A percentile compares a stretch with the other conserved stretches of the same genome.
phyloP scores from a whole-genome alignment of 768 basidiomycete genomes.

The Holtermannia corniformis region DNA sequence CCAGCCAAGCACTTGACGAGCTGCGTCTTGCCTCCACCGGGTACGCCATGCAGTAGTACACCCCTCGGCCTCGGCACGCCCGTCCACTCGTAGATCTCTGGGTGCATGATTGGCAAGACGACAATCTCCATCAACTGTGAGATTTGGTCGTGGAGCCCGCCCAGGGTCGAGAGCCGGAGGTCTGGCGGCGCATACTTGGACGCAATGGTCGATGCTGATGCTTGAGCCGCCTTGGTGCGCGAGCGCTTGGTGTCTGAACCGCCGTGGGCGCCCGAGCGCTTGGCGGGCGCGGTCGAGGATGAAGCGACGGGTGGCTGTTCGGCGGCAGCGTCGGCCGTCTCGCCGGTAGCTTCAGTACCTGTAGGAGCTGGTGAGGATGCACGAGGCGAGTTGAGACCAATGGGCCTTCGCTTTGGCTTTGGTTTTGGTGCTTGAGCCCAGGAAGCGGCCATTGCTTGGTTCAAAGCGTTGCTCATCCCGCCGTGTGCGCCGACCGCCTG shows the following conservation, averaged over 20 bases:
- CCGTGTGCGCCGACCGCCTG: too few relatives aligned
- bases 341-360: too few relatives aligned
- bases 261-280: too few relatives aligned
- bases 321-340: too few relatives aligned
- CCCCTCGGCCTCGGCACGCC: slow-evolving; percentile 88
- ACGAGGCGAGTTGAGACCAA: neutral
- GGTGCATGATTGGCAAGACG: slow-evolving; percentile 87
- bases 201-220: slow-evolving; percentile 5
- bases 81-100: slow-evolving; percentile 87
- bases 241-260: neutral
- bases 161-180: slow-evolving; percentile 70
- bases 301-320: neutral
- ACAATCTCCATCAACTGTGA: slow-evolving; percentile 95
- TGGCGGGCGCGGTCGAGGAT: neutral
- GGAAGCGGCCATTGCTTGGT: neutral
- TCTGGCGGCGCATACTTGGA: slow-evolving; percentile 64
- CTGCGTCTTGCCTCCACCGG: slow-evolving; percentile 93
- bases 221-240: neutral
- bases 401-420: neutral
- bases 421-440: neutral
- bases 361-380: neutral
- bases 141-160: slow-evolving; percentile 73
- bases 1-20: slow-evolving; percentile 92
- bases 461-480: neutral
- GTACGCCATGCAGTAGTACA: slow-evolving; percentile 86